These are phyloP conservation scores for Stagonosporopsis vannaccii DNA, from an alignment of 2,329 filamentous ascomycete species.

Conservation along the genomic window DNA sequence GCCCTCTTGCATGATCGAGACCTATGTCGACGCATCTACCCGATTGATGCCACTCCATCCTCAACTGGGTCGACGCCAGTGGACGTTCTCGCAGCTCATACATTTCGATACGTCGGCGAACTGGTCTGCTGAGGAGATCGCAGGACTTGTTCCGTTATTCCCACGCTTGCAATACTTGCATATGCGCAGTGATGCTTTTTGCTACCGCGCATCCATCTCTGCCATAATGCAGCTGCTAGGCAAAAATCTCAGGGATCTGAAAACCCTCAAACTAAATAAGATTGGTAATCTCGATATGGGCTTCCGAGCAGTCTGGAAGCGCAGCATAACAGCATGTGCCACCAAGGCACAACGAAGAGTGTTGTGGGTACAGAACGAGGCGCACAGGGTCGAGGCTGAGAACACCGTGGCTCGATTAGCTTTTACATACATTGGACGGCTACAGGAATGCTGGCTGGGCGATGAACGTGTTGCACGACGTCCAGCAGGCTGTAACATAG, in stretches of 20 bases:
- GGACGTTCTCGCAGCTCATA: constrained; percentile 3
- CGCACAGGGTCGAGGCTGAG: constrained; percentile 20
- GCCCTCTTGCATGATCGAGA: constrained; percentile 22
- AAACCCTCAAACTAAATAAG: constrained; percentile 18
- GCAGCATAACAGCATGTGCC: constrained; percentile 17
- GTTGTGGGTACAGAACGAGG: constrained; percentile 25
- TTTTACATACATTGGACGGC: constrained; percentile 13
- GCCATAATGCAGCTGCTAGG: constrained; percentile 17
- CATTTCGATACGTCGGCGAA: constrained; percentile 22
- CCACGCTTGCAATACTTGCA: constrained; percentile 15
- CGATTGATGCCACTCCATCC: constrained; percentile 12
- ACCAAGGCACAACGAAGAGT: constrained; percentile 16
- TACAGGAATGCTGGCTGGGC: constrained; percentile 27
- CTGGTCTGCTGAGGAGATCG: constrained; percentile 23
- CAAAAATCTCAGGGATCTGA: constrained; percentile 11
- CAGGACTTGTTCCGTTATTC: constrained; percentile 13
- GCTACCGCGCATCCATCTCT: constrained; percentile 22
- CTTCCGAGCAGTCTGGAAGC: constrained; percentile 25
- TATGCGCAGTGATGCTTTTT: constrained; percentile 26
- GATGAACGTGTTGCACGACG: constrained; percentile 26
- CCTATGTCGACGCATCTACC: constrained; percentile 14
- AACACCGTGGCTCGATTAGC: constrained; percentile 24
- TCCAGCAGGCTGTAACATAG: neutral
- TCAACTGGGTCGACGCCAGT: neutral
- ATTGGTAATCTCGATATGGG: constrained; percentile 25